Evolutionary conservation across 1,284 basidiomycete genomes (phyloP).

Genomic region (Ceratobasidium papillatum): DNA sequence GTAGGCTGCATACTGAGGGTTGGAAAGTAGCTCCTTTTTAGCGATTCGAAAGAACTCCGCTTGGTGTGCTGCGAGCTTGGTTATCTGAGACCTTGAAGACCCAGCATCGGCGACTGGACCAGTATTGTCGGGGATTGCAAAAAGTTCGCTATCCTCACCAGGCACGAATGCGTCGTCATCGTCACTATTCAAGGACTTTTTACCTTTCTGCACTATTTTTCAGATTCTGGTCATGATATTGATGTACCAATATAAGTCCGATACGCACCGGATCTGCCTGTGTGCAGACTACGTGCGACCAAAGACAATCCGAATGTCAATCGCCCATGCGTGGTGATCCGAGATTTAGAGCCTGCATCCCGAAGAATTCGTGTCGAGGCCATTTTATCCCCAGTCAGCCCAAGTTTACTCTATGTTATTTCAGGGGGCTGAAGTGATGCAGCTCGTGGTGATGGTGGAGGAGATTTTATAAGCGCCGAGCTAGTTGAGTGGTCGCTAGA

Average conservation of each 20-base stretch:
- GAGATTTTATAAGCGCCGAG: neutral
- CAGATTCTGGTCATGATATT: neutral
- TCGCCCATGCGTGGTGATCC: too few species aligned
- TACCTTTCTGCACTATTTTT: neutral
- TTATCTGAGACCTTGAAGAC: neutral
- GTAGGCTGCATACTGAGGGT: conserved; percentile 8
- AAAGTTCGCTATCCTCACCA: conserved; percentile 9
- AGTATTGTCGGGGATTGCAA: conserved; percentile 1
- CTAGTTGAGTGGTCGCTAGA: neutral
- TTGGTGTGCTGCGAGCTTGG: neutral
- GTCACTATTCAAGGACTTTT: neutral
- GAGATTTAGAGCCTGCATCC: neutral
- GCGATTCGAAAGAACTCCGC: neutral
- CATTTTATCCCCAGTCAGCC: neutral
- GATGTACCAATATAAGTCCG: neutral
- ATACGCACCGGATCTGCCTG: neutral
- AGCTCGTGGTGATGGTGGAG: neutral
- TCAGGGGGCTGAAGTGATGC: neutral
- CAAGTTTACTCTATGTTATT: too few species aligned
- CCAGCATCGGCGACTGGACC: neutral
- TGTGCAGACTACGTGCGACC: neutral
- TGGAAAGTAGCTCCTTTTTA: neutral
- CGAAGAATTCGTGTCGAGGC: neutral
- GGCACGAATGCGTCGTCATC: conserved; percentile 9
- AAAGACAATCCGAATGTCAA: too few species aligned